These are phyloP conservation scores for Malassezia brasiliensis DNA, from an alignment of 1,284 basidiomycete species.

Conservation along the genomic window DNA sequence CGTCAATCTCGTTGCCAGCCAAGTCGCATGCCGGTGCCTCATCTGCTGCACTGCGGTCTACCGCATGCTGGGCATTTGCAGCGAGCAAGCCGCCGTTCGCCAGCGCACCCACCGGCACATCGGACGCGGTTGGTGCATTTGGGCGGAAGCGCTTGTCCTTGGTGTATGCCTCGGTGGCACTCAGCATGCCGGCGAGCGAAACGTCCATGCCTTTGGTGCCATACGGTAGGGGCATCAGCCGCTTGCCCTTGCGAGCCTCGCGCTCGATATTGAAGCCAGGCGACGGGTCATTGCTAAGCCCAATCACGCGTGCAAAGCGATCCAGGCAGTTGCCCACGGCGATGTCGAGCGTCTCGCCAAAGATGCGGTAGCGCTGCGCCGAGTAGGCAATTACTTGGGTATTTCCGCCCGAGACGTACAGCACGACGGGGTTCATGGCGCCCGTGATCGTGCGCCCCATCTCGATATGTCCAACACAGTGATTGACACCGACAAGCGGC, in stretches of 20 bases:
- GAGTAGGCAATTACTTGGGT: slow-evolving; percentile 99
- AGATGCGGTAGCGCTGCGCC: slow-evolving; percentile 84
- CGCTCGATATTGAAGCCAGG: slow-evolving; percentile 99
- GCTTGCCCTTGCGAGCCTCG: slow-evolving; percentile 71
- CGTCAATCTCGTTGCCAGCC: slow-evolving; percentile 17
- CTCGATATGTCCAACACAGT: slow-evolving; percentile 95
- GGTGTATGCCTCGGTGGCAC: slow-evolving; percentile 75
- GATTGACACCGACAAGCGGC: slow-evolving; percentile 92
- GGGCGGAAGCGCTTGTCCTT: slow-evolving; percentile 33
- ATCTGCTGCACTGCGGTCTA: slow-evolving; percentile 6
- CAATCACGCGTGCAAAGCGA: slow-evolving; percentile 91
- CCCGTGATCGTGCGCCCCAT: slow-evolving; percentile 94
- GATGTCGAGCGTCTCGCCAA: slow-evolving; percentile 97
- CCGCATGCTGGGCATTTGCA: background rate
- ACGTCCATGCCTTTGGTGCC: slow-evolving; percentile 99
- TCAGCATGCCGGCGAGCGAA: slow-evolving; percentile 83
- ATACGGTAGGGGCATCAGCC: slow-evolving; percentile 76
- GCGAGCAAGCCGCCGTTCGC: slow-evolving; percentile 27
- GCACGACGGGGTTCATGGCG: slow-evolving; percentile 86
- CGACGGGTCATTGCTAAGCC: slow-evolving; percentile 85
- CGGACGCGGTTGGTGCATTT: slow-evolving; percentile 6
- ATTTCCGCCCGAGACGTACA: slow-evolving; percentile 98
- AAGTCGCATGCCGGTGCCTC: slow-evolving; percentile 17
- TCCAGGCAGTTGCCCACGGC: slow-evolving; percentile 98
- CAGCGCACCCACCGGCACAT: slow-evolving; percentile 26